Conservation (phyloP, 768 basidiomycete species). For the Arthromyces matolae region DNA sequence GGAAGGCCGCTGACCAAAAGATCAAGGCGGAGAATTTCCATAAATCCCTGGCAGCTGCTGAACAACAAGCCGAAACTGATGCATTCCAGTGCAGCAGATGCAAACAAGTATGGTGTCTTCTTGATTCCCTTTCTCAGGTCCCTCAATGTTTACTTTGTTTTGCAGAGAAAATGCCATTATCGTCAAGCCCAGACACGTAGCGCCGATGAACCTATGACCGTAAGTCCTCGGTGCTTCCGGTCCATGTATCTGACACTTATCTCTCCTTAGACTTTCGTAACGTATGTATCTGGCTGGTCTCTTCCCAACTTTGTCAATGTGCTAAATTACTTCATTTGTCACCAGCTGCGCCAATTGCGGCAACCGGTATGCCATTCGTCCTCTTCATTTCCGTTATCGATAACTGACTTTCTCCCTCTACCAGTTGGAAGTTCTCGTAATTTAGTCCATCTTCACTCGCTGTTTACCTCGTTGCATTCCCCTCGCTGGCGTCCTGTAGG, state of each 20-base stretch:
- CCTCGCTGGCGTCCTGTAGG: neutral
- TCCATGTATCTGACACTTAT: neutral
- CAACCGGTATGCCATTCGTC: constrained; percentile 25
- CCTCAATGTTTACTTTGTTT: constrained; percentile 3
- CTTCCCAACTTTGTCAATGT: neutral
- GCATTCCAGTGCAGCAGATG: constrained; percentile 96
- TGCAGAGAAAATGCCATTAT: constrained; percentile 80
- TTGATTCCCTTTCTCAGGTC: neutral
- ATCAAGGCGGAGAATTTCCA: constrained; percentile 85
- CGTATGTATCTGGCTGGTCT: constrained; percentile 39
- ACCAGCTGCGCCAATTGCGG: constrained; percentile 22
- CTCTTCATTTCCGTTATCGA: neutral
- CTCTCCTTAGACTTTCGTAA: constrained; percentile 73
- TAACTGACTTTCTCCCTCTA: neutral
- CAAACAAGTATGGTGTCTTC: constrained; percentile 67
- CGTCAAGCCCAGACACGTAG: constrained; percentile 96
- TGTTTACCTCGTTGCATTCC: neutral
- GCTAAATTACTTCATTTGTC: constrained; percentile 5
- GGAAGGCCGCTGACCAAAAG: constrained; percentile 77
- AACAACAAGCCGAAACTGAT: constrained; percentile 92
- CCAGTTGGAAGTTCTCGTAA: constrained; percentile 42
- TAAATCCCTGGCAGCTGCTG: constrained; percentile 85
- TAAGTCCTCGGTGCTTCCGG: constrained; percentile 41
- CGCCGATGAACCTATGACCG: constrained; percentile 98
- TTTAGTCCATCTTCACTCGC: neutral